A percentile compares a stretch with the other conserved stretches of the same genome.
phyloP scores from a whole-genome alignment of 2,329 filamentous ascomycete species.

The Juglanconis sp. region DNA sequence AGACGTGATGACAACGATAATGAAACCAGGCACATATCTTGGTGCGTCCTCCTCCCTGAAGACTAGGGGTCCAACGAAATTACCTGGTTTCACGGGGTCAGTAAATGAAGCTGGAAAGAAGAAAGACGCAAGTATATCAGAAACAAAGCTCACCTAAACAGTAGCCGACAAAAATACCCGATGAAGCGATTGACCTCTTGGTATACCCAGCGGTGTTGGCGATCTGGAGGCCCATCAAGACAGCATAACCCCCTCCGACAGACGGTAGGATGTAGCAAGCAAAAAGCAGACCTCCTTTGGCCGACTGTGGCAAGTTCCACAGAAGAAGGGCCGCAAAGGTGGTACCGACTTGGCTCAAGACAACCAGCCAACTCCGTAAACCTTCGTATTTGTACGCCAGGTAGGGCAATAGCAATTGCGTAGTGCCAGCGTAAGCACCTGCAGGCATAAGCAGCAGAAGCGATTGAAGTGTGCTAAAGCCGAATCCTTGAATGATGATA shows the following conservation, averaged over 20 bases:
- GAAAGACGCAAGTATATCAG: background rate
- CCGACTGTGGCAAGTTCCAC: conserved; percentile 38
- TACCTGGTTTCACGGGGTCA: conserved; percentile 22
- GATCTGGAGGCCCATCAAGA: conserved; percentile 46
- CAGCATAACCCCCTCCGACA: conserved; percentile 42
- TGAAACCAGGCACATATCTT: conserved; percentile 36
- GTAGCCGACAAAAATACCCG: conserved; percentile 49
- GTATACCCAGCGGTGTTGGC: conserved; percentile 53
- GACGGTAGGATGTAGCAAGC: conserved; percentile 46
- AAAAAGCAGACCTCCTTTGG: conserved; percentile 44
- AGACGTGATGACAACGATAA: conserved; percentile 33
- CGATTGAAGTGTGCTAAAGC: conserved; percentile 25
- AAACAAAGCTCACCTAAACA: conserved; percentile 37
- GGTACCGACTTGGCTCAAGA: conserved; percentile 38
- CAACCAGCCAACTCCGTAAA: conserved; percentile 36
- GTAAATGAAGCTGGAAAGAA: background rate
- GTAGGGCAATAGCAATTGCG: conserved; percentile 37
- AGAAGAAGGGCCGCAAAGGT: conserved; percentile 39
- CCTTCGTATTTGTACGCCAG: conserved; percentile 35
- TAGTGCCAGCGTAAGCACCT: conserved; percentile 30
- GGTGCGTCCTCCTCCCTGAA: conserved; percentile 39
- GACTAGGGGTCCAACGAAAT: conserved; percentile 42
- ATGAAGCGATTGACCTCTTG: conserved; percentile 45
- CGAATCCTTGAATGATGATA: conserved; percentile 56
- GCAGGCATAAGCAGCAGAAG: conserved; percentile 26